Percentiles rank a stretch among this genome's conserved stretches.
Evolutionary conservation across 495 filamentous ascomycete genomes (phyloP).

Genomic region (Cercophora scortea): DNA sequence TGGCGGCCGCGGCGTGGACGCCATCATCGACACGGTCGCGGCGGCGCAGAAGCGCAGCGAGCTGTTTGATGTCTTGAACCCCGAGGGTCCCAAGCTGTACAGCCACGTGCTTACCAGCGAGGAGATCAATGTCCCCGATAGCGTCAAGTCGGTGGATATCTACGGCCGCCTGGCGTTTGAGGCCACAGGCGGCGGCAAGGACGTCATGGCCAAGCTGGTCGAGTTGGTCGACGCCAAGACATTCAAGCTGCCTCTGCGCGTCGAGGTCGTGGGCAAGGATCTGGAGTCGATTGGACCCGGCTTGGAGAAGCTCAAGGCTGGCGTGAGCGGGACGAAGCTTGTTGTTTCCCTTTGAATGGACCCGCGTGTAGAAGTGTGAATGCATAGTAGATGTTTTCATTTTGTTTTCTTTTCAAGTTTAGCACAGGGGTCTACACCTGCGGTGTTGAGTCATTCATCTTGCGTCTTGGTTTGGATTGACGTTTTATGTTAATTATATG

Average conservation of each 20-base stretch:
- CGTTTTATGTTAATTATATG: no score
- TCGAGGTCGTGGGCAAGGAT: conserved; percentile 25
- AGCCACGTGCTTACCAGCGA: conserved; percentile 24
- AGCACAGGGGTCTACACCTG: no score
- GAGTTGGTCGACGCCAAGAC: conserved; percentile 17
- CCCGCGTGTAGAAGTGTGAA: not conserved
- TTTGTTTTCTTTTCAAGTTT: no score
- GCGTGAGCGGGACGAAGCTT: conserved; percentile 29
- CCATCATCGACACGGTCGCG: conserved; percentile 29
- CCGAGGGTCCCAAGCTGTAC: conserved; percentile 27
- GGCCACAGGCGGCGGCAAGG: not conserved
- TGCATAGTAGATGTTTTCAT: not conserved
- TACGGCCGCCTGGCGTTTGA: conserved; percentile 17
- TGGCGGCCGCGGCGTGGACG: conserved; percentile 28
- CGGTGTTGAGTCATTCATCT: no score
- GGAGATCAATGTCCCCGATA: conserved; percentile 16
- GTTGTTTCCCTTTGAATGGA: conserved; percentile 20
- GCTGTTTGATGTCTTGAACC: conserved; percentile 11
- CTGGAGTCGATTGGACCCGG: conserved; percentile 21
- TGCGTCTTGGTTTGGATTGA: no score
- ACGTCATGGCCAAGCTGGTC: conserved; percentile 13
- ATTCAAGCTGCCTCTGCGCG: conserved; percentile 16
- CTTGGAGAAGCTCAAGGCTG: conserved; percentile 21
- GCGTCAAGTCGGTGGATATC: conserved; percentile 14
- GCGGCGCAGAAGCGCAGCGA: conserved; percentile 8